Conservation (phyloP, 1,284 basidiomycete genomes). For the Rhodotorula glutinis region DNA sequence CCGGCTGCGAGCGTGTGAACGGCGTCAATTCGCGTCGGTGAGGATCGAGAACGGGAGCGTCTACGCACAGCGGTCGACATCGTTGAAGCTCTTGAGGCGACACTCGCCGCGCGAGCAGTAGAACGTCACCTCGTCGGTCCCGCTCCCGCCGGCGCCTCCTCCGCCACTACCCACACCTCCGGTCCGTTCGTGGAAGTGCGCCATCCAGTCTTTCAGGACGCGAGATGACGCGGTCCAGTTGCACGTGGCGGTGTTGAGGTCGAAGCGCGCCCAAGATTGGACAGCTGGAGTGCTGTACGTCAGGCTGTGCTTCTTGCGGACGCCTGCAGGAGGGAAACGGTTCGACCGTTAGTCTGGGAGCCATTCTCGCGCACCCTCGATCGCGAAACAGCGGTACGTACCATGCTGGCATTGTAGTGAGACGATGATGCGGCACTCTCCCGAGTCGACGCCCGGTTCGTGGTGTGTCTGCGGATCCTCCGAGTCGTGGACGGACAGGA, state of each 20-base stretch:
- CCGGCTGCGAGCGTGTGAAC: too few species aligned
- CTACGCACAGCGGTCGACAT: slow-evolving; percentile 11
- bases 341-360: too few species aligned
- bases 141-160: not conserved
- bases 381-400: slow-evolving; percentile 12
- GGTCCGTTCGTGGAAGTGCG: not conserved
- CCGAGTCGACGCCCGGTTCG: slow-evolving; percentile 19
- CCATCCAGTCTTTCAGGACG: slow-evolving; percentile 34
- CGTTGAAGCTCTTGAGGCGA: slow-evolving; percentile 32
- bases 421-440: slow-evolving; percentile 36
- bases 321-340: slow-evolving; percentile 17
- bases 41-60: not conserved
- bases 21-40: too few species aligned
- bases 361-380: too few species aligned
- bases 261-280: slow-evolving; percentile 31
- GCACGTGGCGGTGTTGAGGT: slow-evolving; percentile 13
- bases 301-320: slow-evolving; percentile 38
- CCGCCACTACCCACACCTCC: not conserved
- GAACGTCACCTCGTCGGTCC: slow-evolving; percentile 38
- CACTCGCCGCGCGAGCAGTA: slow-evolving; percentile 17
- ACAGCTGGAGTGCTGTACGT: slow-evolving; percentile 27
- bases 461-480: slow-evolving; percentile 2
- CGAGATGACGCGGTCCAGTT: slow-evolving; percentile 29
- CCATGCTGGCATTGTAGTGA: slow-evolving; percentile 35
- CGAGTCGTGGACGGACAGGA: slow-evolving; percentile 18